Base-by-base conservation (phyloP, 2,329 filamentous ascomycete species). In the Calonectria montana region DNA sequence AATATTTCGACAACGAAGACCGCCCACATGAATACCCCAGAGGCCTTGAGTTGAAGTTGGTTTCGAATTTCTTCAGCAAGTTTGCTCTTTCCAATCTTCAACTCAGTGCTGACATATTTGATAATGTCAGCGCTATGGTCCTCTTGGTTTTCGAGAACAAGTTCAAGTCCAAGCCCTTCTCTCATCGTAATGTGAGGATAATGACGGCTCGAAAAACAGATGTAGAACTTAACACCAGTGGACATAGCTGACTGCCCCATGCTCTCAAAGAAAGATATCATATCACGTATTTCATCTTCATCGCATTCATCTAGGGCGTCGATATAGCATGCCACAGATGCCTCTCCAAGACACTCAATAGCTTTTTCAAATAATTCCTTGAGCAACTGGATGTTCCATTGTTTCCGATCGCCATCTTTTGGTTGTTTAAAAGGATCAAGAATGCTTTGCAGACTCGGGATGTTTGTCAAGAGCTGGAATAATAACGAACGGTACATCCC, bases 401-500 rank as follows among this genome's bases (percentile, higher is more conserved):
- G 13, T 18, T 27, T 25, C 10, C 25, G 3, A 2, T 48, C 12
- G 5, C 3, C 21, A 5, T 16, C 7, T 48, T 10, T 23, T 21
- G 45, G 18, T 12, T 6, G 5, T 9, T 21, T 13, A 21, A 48
- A 5, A 6, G 45, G 25, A 15, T 25, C 21, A 15, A 48, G 12
- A 25, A 48, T 23, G 21, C 8, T 12, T 18, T 48, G 21, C 6
- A 23, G 21, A 18, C 3, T 12, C n/a, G 81, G 77, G 2, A 78
- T 47, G 5, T 76, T 70, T 0, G 81, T 35, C 0, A 90, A 77
- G 2, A 90, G 77, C 68, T 90, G 86, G 6, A 80, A 74, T 0
- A 90, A 70, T 8, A 90, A 73, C 0, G 87, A 87, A 8, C 87
- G 84, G 73, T 88, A 89, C 75, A 90, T 82, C 4, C 89, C 88